phyloP scores from a whole-genome alignment of 192 early-diverging fungal genomes.

The Umbelopsis sp. region DNA sequence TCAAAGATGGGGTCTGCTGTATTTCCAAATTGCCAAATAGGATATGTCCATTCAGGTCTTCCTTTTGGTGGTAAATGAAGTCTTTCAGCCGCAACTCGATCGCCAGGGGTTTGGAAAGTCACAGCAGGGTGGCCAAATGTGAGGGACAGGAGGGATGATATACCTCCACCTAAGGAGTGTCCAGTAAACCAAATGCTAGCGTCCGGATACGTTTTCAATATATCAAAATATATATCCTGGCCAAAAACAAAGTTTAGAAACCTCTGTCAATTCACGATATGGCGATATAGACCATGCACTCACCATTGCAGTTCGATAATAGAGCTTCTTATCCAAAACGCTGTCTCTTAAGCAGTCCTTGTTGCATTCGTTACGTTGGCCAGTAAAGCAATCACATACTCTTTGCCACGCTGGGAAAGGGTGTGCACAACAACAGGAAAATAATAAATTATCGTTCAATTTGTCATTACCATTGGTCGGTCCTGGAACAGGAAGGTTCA shows the following conservation, averaged over 20 bases:
- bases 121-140: conserved; percentile 86
- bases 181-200: conserved; percentile 81
- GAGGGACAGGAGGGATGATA: conserved; percentile 75
- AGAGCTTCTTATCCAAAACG: conserved; percentile 61
- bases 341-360: conserved; percentile 60
- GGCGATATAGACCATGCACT: not conserved
- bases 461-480: conserved; percentile 75
- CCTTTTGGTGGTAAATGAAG: conserved; percentile 68
- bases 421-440: conserved; percentile 95
- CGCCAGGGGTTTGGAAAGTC: conserved; percentile 84
- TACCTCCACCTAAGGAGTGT: conserved; percentile 82
- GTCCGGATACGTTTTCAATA: conserved; percentile 65
- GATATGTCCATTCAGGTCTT: conserved; percentile 40
- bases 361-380: conserved; percentile 55
- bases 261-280: conserved; percentile 28
- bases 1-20: conserved; percentile 89
- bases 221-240: conserved; percentile 67
- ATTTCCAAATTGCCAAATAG: conserved; percentile 93
- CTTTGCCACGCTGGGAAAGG: conserved; percentile 78
- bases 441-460: conserved; percentile 90
- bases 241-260: conserved; percentile 42
- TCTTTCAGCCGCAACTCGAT: conserved; percentile 71
- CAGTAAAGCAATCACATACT: conserved; percentile 82
- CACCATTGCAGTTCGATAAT: conserved; percentile 68
- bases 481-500: conserved; percentile 25